phyloP scores from a whole-genome alignment of 208 protist species.

The Wallacemonas rigidus region DNA sequence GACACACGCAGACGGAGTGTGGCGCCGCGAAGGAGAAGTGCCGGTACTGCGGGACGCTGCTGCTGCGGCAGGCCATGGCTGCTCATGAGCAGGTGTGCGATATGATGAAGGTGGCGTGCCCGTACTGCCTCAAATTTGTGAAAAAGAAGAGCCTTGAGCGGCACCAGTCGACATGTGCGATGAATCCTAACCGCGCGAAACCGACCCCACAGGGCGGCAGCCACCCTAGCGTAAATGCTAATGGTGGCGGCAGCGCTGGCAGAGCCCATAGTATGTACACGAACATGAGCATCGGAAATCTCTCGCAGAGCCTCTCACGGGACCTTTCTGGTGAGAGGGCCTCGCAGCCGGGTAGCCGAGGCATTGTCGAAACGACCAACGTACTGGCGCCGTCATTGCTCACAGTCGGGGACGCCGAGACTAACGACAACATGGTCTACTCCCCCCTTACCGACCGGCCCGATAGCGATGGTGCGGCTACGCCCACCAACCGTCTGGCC shows the following conservation, averaged over 20 bases:
- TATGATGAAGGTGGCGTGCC: constrained; percentile 62
- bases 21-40: constrained; percentile 60
- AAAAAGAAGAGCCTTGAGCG: constrained; percentile 41
- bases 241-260: constrained; percentile 6
- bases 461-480: background rate
- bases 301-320: constrained; percentile 1
- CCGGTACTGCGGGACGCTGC: constrained; percentile 55
- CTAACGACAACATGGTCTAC: constrained; percentile 17
- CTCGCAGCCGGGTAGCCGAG: background rate
- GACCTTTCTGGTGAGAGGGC: background rate
- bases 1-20: constrained; percentile 65
- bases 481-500: background rate
- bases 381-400: background rate
- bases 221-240: background rate
- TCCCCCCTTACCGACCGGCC: background rate
- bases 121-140: constrained; percentile 62
- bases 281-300: background rate
- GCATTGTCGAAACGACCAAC: constrained; percentile 15
- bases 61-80: constrained; percentile 45
- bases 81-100: constrained; percentile 69
- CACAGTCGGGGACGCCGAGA: background rate
- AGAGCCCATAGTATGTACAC: background rate
- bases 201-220: background rate
- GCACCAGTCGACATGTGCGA: constrained; percentile 44
- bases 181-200: constrained; percentile 46